Evolutionary conservation across 768 basidiomycete species (phyloP), one percentile per base, ranked within the genome.

Genomic region (Clitopilus passeckerianus): DNA sequence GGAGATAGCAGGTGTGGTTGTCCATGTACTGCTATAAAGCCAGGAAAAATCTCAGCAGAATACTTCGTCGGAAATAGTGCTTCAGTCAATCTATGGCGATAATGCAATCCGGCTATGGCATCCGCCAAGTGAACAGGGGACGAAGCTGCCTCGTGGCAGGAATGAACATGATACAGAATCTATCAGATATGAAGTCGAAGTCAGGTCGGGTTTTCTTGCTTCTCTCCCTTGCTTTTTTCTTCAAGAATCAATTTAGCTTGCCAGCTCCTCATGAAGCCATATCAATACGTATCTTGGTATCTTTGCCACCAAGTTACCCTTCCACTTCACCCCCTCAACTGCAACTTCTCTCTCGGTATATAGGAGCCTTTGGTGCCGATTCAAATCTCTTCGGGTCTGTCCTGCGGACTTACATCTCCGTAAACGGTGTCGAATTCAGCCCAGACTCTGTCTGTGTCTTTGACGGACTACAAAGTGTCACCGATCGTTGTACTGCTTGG

Each of bases 21-120:
- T 16, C 34, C 30, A 34, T 18, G 15, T 53, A 9, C 37, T 41
- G 30, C 15, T 59, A 15, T 24, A 52, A 37, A 53, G n/a, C 53
- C 56, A 52, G 34, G 50, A 46, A 59, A 52, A 59, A 43, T n/a
- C 52, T 30, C 22, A 50, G 18, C 10, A n/a, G 10, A 50, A 23
- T 10, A 20, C 20, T 16, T 9, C 20, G 37, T 16, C 20, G 56
- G n/a, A 33, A 46, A 61, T 66, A 89, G 91, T 89, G 15, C 74
- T 93, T n/a, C 87, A 85, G 68, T 90, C 90, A 23, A 93, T 93
- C 65, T 93, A 93, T 65, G 91, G 90, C 43, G 84, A 87, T 8
- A 74, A 82, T 43, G 77, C 86, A 14, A 75, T 93, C 37, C 77
- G 74, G n/a, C 70, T 85, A 33, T 91, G 86, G 85, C 74, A 70